Conservation (phyloP, 345 rosid genomes). For the Carallia pectinifolia region DNA sequence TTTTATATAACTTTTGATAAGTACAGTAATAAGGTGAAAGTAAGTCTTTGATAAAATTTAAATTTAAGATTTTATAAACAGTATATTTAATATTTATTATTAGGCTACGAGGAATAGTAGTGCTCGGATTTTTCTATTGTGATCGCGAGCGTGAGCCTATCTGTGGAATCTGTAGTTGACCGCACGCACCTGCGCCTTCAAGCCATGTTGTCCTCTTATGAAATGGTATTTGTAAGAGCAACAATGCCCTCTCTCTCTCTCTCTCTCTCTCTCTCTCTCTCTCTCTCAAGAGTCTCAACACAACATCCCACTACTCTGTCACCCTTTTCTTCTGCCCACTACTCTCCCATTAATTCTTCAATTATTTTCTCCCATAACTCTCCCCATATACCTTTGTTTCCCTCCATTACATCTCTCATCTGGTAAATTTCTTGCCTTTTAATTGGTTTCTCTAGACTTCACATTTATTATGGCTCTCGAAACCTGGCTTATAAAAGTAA, state of each 20-base stretch:
- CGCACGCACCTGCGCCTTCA: too few relatives aligned
- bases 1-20: too few relatives aligned
- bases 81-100: too few relatives aligned
- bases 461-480: constrained; percentile 69
- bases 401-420: background rate
- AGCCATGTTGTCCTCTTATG: background rate
- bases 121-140: too few relatives aligned
- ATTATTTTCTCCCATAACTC: constrained; percentile 18
- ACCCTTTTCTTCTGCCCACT: background rate
- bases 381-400: background rate
- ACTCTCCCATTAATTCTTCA: constrained; percentile 23
- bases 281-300: background rate
- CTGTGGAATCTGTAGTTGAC: too few relatives aligned
- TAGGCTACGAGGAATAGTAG: too few relatives aligned
- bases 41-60: too few relatives aligned
- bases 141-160: too few relatives aligned
- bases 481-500: constrained; percentile 71
- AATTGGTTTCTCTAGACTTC: background rate
- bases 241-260: constrained; percentile 16
- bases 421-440: background rate
- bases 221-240: constrained; percentile 12
- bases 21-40: too few relatives aligned
- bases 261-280: constrained; percentile 37
- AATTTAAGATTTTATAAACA: too few relatives aligned
- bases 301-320: too few relatives aligned